Evolutionary conservation across 192 early-diverging fungal species (phyloP).

Genomic region (Coemansia sp.): DNA sequence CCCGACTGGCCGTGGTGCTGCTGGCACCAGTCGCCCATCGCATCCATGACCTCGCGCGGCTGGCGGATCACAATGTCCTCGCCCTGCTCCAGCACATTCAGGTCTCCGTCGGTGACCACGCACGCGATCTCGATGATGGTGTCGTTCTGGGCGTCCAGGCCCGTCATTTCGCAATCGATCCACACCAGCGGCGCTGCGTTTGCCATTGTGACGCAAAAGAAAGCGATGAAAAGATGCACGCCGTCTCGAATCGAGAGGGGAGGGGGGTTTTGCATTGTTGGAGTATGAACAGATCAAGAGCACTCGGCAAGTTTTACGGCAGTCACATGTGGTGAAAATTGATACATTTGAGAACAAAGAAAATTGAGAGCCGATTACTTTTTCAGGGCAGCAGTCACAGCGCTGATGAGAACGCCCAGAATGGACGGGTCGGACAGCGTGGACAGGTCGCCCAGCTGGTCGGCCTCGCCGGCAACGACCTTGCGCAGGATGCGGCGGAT

Average conservation of each 20-base stretch:
- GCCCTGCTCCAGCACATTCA: slow-evolving; percentile 79
- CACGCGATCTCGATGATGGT: slow-evolving; percentile 88
- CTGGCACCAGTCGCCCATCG: slow-evolving; percentile 91
- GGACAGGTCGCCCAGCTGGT: slow-evolving; percentile 83
- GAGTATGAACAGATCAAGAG: no score
- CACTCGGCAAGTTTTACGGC: no score
- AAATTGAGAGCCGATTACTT: slow-evolving; percentile 7
- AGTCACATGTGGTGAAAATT: no score
- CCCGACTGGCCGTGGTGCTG: slow-evolving; percentile 85
- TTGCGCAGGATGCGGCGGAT: slow-evolving; percentile 95
- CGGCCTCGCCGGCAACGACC: slow-evolving; percentile 80
- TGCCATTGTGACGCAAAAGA: not conserved
- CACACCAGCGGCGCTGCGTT: slow-evolving; percentile 40
- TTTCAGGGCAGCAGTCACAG: slow-evolving; percentile 27
- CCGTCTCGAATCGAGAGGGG: no score
- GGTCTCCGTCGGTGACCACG: slow-evolving; percentile 83
- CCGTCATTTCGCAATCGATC: slow-evolving; percentile 57
- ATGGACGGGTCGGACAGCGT: slow-evolving; percentile 83
- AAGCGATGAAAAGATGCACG: no score
- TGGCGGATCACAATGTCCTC: slow-evolving; percentile 75
- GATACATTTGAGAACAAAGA: not conserved
- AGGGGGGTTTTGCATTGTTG: no score
- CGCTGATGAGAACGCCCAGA: slow-evolving; percentile 54
- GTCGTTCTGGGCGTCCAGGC: slow-evolving; percentile 59
- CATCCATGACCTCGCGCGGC: slow-evolving; percentile 69